Conservation (phyloP, 352 stramenopile genomes). For the Phytophthora quininea region DNA sequence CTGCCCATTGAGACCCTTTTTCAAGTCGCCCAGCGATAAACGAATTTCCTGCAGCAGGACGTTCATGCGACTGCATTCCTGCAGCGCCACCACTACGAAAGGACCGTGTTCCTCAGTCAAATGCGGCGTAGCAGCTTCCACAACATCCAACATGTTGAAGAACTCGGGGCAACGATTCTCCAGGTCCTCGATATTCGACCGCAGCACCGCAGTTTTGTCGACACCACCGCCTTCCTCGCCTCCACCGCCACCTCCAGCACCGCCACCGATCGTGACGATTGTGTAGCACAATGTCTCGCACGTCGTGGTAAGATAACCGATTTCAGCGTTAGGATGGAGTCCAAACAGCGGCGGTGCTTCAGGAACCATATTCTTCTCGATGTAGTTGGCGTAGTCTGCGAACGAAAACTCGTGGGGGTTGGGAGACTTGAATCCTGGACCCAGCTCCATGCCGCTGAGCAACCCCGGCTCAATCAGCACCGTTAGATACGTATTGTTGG, state of each 20-base stretch:
- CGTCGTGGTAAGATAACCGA: slow-evolving; percentile 94
- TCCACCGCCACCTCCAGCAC: slow-evolving; percentile 43
- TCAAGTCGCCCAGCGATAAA: slow-evolving; percentile 91
- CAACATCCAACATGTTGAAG: slow-evolving; percentile 93
- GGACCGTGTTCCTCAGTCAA: slow-evolving; percentile 89
- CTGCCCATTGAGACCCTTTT: slow-evolving; percentile 96
- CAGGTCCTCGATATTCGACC: slow-evolving; percentile 91
- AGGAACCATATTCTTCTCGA: slow-evolving; percentile 93
- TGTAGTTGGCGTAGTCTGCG: slow-evolving; percentile 89
- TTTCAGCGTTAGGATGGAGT: slow-evolving; percentile 95
- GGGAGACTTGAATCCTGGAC: slow-evolving; percentile 94
- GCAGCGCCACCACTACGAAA: slow-evolving; percentile 94
- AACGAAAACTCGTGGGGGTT: slow-evolving; percentile 87
- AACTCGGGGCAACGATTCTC: slow-evolving; percentile 89
- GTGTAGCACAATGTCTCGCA: slow-evolving; percentile 93
- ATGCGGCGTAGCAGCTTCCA: slow-evolving; percentile 86
- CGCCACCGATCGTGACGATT: slow-evolving; percentile 91
- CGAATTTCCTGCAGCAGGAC: slow-evolving; percentile 92
- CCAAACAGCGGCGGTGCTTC: slow-evolving; percentile 94
- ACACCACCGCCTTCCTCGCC: slow-evolving; percentile 58
- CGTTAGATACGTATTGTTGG: slow-evolving; percentile 95
- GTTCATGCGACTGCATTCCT: slow-evolving; percentile 97
- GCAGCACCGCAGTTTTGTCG: slow-evolving; percentile 80
- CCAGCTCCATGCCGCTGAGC: slow-evolving; percentile 92
- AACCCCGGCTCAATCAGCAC: slow-evolving; percentile 90